phyloP scores from a whole-genome alignment of 495 filamentous ascomycete species.

The Tuber borchii region DNA sequence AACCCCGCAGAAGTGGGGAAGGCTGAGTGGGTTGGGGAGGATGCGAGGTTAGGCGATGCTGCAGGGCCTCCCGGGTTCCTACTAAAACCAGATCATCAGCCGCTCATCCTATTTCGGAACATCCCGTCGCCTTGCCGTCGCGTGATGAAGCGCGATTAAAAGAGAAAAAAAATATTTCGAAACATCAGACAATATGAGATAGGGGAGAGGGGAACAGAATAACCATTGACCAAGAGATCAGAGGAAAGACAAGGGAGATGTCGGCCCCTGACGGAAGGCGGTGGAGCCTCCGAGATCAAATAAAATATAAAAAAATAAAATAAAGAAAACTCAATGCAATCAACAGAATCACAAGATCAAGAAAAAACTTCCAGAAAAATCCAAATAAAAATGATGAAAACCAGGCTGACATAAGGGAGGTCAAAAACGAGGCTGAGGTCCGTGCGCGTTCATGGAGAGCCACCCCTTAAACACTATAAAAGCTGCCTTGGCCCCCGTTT shows the following conservation, averaged over 20 bases:
- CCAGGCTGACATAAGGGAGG: slow-evolving; percentile 14
- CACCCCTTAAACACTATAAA: slow-evolving; percentile 35
- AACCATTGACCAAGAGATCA: not conserved
- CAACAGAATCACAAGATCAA: slow-evolving; percentile 16
- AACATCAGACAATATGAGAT: slow-evolving; percentile 10
- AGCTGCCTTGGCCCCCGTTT: slow-evolving; percentile 31
- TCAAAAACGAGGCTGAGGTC: slow-evolving; percentile 23
- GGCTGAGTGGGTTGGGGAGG: slow-evolving; percentile 13
- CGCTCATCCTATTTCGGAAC: slow-evolving; percentile 27
- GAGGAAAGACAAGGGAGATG: not conserved
- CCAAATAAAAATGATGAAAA: slow-evolving; percentile 12
- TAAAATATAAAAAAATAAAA: not conserved
- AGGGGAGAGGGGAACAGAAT: slow-evolving; percentile 3
- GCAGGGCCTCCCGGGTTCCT: slow-evolving; percentile 32
- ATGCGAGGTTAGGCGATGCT: slow-evolving; percentile 26
- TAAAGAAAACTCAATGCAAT: not conserved
- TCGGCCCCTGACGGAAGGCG: not conserved
- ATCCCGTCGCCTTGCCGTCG: slow-evolving; percentile 21
- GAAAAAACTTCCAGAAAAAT: slow-evolving; percentile 18
- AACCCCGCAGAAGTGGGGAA: slow-evolving; percentile 11
- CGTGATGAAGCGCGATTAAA: slow-evolving; percentile 26
- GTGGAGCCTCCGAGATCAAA: not conserved
- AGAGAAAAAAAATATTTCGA: not conserved
- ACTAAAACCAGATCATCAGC: slow-evolving; percentile 24
- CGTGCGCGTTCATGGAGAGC: slow-evolving; percentile 25